Percentiles rank a stretch among this genome's conserved stretches.
Conservation (phyloP, 495 filamentous ascomycete species). For the Peziza echinospora region DNA sequence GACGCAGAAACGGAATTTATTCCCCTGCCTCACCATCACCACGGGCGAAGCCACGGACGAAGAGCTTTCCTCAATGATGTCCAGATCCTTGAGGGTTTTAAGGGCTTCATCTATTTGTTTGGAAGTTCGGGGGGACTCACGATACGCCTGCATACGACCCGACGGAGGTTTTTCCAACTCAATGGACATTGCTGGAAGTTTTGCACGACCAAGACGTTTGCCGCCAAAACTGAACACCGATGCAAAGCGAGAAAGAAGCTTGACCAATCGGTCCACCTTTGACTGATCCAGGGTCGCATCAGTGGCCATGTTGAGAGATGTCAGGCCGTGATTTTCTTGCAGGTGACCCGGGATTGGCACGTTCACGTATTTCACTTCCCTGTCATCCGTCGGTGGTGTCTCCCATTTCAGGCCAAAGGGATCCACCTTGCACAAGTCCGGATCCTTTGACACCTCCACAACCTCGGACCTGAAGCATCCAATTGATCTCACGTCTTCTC, state of each 20-base stretch:
- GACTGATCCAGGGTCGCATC: background rate
- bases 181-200: background rate
- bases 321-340: background rate
- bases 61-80: background rate
- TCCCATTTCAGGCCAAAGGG: background rate
- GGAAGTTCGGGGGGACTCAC: background rate
- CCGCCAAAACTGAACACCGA: background rate
- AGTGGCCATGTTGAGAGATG: background rate
- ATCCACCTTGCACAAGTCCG: background rate
- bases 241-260: background rate
- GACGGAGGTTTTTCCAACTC: background rate
- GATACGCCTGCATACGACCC: background rate
- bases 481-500: background rate
- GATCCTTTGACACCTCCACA: background rate
- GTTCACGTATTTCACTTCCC: background rate
- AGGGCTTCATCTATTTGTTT: background rate
- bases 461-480: background rate
- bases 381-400: background rate
- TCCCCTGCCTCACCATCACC: background rate
- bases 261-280: background rate
- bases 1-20: constrained; percentile 1
- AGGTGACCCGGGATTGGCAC: background rate
- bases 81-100: background rate
- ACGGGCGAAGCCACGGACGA: background rate
- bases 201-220: background rate